Evolutionary conservation across 1,284 basidiomycete genomes (phyloP).

Genomic region (Leccinum cinnamomeum): DNA sequence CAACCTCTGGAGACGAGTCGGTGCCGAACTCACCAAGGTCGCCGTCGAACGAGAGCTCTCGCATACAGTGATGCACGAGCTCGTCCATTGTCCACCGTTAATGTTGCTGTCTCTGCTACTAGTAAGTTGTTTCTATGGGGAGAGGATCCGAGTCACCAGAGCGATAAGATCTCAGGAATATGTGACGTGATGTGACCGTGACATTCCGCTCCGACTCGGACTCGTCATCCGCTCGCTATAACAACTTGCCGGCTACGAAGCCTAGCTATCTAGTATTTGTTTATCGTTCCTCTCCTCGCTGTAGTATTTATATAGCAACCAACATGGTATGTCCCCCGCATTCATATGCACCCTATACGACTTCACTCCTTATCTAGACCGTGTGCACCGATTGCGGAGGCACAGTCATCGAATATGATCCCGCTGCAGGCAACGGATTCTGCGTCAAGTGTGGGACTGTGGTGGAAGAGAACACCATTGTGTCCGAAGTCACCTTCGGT

Average conservation of each 20-base stretch:
- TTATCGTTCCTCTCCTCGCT: neutral
- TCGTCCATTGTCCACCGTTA: conserved; percentile 58
- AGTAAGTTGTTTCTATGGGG: neutral
- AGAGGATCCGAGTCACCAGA: neutral
- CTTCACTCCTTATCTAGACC: conserved; percentile 32
- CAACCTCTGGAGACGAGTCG: conserved; percentile 6
- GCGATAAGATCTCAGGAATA: conserved; percentile 17
- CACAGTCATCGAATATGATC: conserved; percentile 79
- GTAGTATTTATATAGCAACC: neutral
- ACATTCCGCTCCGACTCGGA: neutral
- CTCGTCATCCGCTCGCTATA: neutral
- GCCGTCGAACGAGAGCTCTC: conserved; percentile 81
- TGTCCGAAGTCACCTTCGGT: conserved; percentile 91
- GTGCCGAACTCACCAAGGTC: conserved; percentile 59
- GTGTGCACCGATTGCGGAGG: conserved; percentile 73
- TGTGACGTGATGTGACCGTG: conserved; percentile 26
- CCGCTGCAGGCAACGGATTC: conserved; percentile 79
- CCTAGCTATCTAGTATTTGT: neutral
- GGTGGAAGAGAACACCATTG: conserved; percentile 92
- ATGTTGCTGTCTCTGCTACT: neutral
- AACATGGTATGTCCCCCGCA: conserved; percentile 24
- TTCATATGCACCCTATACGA: neutral
- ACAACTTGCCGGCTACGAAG: neutral
- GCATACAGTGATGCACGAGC: conserved; percentile 70
- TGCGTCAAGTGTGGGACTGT: conserved; percentile 87